Conservation (phyloP, 495 filamentous ascomycete species). For the Tuber umbilicatum region DNA sequence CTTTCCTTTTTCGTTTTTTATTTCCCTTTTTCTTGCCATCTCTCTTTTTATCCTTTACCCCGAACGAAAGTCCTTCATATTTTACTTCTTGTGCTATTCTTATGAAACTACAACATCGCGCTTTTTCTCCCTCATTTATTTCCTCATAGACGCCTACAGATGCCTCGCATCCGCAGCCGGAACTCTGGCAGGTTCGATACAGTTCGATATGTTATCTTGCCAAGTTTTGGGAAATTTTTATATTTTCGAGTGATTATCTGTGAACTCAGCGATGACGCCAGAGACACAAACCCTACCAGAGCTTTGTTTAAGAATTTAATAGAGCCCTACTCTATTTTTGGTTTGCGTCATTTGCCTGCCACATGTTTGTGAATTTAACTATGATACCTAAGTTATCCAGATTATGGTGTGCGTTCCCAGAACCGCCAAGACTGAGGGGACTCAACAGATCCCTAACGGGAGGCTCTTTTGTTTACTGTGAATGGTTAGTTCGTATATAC, state of each 20-base stretch:
- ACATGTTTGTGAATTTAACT: background rate
- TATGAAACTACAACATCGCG: background rate
- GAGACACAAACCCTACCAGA: background rate
- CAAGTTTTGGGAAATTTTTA: background rate
- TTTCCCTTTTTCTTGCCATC: background rate
- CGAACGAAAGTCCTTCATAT: background rate
- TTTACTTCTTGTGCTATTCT: background rate
- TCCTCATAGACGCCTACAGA: conserved; percentile 9
- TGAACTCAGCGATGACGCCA: conserved; percentile 2
- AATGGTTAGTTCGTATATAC: background rate
- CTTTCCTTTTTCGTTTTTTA: background rate
- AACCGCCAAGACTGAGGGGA: background rate
- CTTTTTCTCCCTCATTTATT: background rate
- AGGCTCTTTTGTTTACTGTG: background rate
- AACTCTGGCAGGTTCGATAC: background rate
- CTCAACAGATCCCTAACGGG: background rate
- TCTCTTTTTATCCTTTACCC: background rate
- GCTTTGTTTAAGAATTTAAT: background rate
- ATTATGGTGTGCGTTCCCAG: background rate
- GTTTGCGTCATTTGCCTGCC: background rate
- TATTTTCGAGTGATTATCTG: conserved; percentile 17
- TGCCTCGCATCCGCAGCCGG: background rate
- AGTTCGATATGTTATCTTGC: conserved; percentile 5
- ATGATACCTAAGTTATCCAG: background rate
- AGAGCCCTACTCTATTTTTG: background rate